Evolutionary conservation across 108 stramenopile genomes (phyloP), one percentile per base, ranked within the genome.

Genomic region (Fragilaria crotonensis): DNA sequence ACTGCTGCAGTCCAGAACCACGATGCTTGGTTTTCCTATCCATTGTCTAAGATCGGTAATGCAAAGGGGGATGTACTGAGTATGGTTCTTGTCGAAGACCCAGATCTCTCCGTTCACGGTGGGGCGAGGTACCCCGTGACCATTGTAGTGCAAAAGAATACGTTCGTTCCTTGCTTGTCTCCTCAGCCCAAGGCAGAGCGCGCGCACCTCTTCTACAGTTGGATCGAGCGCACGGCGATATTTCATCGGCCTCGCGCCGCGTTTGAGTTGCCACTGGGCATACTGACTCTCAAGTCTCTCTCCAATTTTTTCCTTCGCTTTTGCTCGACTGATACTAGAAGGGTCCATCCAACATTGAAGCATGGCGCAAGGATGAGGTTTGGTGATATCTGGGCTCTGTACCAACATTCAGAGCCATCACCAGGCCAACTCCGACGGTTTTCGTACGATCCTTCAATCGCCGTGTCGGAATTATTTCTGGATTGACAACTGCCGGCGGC

Each of bases 341-440:
- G 97, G 97, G 65, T 99, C 97, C 57, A 96, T 82, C 97, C 97
- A 99, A 66, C 89, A 86, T 66, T 97, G 91, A 5, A 94, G 68
- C 30, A 79, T 78, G 30, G 96, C 95, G 59, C 94, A 96, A 1
- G 96, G 95, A 48, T 73, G 72, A 29, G 95, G 88, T 63, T 85
- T 95, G 45, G 79, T 67, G 5, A 93, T 61, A 67, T 98, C 99
- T 0, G 97, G 97, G 97, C 68, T 98, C 97, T n/a, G 94, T 95
- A 20, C 96, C 97, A 29, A 96, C 89, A 58, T 71, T 71, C 4
- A 96, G 83, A 33, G 96, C 96, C 56, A 99, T 62, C 21, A 97
- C 82, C n/a, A 99, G 66, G 9, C 85, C 96, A 2, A 97, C 87
- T 7, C 94, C 80, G 4, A 82, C 89, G 1, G 97, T 99, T 51